Base-by-base conservation (phyloP, 2,329 filamentous ascomycete genomes). In the Stachybotrys echinatus region DNA sequence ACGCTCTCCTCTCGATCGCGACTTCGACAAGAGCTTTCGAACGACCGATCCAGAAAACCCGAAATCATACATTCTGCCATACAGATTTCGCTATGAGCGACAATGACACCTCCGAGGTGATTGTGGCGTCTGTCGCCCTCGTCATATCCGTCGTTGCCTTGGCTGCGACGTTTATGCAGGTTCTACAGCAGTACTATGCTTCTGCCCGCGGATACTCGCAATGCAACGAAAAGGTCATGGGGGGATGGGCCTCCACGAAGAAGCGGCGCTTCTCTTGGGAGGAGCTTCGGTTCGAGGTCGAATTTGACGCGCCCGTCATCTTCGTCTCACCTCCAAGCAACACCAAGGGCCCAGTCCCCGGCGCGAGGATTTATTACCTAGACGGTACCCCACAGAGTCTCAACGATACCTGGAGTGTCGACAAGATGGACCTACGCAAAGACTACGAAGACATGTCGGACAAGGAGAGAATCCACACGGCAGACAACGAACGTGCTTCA, bases 401-500 rank as follows among this genome's bases (percentile, higher is more conserved):
- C 18, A 42, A 56, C 2, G 52, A 66, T 0, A 74, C 70, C 0
- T 59, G 65, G 50, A 64, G 67, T 1, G 60, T 64, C 12, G 44
- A 62, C 3, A 58, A 67, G 0, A 61, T 67, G 42, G 64, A 69
- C 39, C 52, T 52, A 6, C 55, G 59, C 40, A 51, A 62, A 10
- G 61, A 62, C 12, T 62, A 61, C 47, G 52, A 52, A 14, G 52
- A 59, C 22, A 55, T 51, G 51, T 52, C 60, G 14, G 49, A 47
- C 7, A 66, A 65, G 55, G 56, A 69, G 52, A 58, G 64, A 47
- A 68, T 81, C 1, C 76, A 79, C 53, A 82, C 79, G 2, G 75
- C 77, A 6, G 76, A 81, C 55, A 79, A 80, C 49, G 79, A 81
- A 57, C 64, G 72, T n/a, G 75, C 75, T 3, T 79, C 77, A 1